Evolutionary conservation across 345 rosid species (phyloP).

Genomic region (Eucalyptus curtisii): DNA sequence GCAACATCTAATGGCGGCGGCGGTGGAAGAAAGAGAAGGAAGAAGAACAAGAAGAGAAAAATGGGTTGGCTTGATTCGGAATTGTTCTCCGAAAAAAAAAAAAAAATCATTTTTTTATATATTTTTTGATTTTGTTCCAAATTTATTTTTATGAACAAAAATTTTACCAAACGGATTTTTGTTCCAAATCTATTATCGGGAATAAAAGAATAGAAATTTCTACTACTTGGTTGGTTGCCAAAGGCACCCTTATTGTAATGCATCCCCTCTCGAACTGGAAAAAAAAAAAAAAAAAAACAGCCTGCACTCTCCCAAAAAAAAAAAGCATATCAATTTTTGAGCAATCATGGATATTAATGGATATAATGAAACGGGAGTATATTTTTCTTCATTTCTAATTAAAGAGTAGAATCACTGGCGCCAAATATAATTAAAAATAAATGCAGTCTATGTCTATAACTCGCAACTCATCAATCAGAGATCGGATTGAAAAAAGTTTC

Average conservation of each 20-base stretch:
- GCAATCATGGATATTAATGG: not conserved
- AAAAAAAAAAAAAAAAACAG: no score
- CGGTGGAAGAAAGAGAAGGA: no score
- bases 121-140: fast-evolving
- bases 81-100: no score
- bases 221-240: no score
- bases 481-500: not conserved
- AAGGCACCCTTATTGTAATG: no score
- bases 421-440: not conserved
- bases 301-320: not conserved
- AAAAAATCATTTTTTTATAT: fast-evolving
- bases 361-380: not conserved
- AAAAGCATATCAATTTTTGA: not conserved
- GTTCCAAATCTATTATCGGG: fast-evolving
- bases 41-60: no score
- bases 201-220: no score
- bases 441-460: not conserved
- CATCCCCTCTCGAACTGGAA: fast-evolving
- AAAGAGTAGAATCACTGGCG: fast-evolving
- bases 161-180: fast-evolving
- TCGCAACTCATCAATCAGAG: not conserved
- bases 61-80: fast-evolving
- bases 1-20: fast-evolving
- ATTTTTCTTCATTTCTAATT: not conserved
- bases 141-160: no score